Conservation (phyloP, 257 asterid species). For the Plectranthus barbatus region DNA sequence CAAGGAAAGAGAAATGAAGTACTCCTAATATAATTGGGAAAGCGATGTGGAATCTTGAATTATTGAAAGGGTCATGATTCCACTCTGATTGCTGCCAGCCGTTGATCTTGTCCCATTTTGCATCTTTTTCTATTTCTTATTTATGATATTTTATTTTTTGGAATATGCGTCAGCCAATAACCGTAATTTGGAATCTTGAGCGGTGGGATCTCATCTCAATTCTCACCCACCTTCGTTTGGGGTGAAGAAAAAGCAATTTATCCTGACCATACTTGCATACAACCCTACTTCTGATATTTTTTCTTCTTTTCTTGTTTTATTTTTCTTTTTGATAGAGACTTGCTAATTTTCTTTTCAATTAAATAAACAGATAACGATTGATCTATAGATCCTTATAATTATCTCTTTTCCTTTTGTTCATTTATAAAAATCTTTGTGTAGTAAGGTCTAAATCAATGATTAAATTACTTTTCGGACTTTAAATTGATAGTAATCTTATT, state of each 20-base stretch:
- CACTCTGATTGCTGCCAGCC: slow-evolving; percentile 2
- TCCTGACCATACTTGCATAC: not conserved
- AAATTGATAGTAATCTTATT: too few relatives aligned
- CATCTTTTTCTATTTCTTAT: not conserved
- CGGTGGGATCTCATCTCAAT: slow-evolving; percentile 33
- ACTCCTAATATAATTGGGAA: not conserved
- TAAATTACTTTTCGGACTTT: too few relatives aligned
- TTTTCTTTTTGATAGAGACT: not conserved
- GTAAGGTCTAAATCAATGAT: too few relatives aligned
- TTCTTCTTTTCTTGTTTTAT: not conserved
- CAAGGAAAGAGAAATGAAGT: not conserved
- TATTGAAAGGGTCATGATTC: not conserved
- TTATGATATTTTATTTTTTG: not conserved
- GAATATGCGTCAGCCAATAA: slow-evolving; percentile 22
- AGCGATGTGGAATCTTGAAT: slow-evolving; percentile 11
- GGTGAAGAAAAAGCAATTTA: slow-evolving; percentile 6
- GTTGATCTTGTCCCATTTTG: slow-evolving; percentile 3
- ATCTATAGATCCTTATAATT: not conserved
- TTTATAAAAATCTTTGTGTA: not conserved
- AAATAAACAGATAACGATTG: not conserved
- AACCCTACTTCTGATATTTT: not conserved
- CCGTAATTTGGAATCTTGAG: slow-evolving; percentile 29
- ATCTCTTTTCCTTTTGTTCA: not conserved
- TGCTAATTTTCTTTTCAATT: not conserved
- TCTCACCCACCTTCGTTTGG: too few relatives aligned